Evolutionary conservation across 1,284 basidiomycete genomes (phyloP).

Genomic region (Puccinia hordei): DNA sequence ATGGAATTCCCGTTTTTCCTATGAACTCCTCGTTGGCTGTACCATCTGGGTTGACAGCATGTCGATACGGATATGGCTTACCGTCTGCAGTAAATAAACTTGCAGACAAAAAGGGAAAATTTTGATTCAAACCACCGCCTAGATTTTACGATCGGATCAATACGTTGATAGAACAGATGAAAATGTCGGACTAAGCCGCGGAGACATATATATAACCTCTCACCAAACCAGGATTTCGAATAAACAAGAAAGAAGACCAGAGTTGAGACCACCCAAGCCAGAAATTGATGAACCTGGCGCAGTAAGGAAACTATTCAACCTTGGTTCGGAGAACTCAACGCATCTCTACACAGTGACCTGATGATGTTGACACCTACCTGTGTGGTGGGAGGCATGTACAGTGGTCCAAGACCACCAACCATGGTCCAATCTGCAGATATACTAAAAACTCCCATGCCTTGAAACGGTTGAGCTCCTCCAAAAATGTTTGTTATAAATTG

Average conservation of each 20-base stretch:
- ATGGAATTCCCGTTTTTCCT: slow-evolving; percentile 17
- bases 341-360: too few relatives aligned
- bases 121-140: slow-evolving; percentile 34
- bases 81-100: slow-evolving; percentile 16
- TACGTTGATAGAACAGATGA: neutral
- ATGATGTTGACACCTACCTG: slow-evolving; percentile 34
- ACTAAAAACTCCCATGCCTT: slow-evolving; percentile 38
- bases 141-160: neutral
- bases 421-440: slow-evolving; percentile 41
- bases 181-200: too few relatives aligned
- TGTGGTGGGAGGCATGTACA: slow-evolving; percentile 16
- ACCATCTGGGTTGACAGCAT: slow-evolving; percentile 25
- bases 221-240: slow-evolving; percentile 40
- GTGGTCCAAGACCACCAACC: slow-evolving; percentile 23
- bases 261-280: slow-evolving; percentile 20
- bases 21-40: slow-evolving; percentile 28
- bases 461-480: slow-evolving; percentile 35
- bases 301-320: neutral
- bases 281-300: slow-evolving; percentile 29
- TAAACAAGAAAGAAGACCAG: slow-evolving; percentile 26
- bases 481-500: slow-evolving; percentile 15
- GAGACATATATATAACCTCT: neutral
- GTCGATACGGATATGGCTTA: slow-evolving; percentile 15
- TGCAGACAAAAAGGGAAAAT: slow-evolving; percentile 39
- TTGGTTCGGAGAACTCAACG: too few relatives aligned